Evolutionary conservation across 148 eudicot species (phyloP).

Genomic region (Vaccinium vitisidaea): DNA sequence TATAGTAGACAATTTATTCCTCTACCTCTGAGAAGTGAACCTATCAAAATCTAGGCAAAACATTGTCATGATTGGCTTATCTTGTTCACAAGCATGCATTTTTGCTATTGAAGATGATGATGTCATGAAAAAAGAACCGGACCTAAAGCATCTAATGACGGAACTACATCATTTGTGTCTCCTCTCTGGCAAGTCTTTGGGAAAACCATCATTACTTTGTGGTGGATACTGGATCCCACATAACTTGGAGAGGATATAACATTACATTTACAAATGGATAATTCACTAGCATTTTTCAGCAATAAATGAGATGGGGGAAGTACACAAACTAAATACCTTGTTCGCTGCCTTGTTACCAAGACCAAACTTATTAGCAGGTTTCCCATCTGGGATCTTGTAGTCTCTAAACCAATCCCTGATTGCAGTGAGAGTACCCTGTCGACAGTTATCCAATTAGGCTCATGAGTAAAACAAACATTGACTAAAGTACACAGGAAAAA

Average conservation of each 20-base stretch:
- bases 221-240: neutral
- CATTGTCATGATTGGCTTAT: neutral
- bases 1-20: neutral
- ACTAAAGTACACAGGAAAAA: neutral
- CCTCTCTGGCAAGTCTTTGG: neutral
- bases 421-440: conserved; percentile 91
- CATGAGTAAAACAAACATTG: neutral
- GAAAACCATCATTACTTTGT: neutral
- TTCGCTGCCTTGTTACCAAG: conserved; percentile 93
- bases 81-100: neutral
- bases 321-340: conserved; percentile 46
- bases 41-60: neutral
- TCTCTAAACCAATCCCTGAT: conserved; percentile 99
- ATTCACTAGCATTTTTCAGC: neutral
- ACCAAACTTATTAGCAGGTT: conserved; percentile 95
- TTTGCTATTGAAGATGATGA: neutral
- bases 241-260: neutral
- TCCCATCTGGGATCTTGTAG: conserved; percentile 98
- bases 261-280: neutral
- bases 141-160: neutral
- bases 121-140: neutral
- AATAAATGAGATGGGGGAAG: neutral
- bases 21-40: neutral
- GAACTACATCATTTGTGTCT: neutral
- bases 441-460: neutral